Conservation (phyloP, 495 filamentous ascomycete genomes). For the Cercophora scortea region DNA sequence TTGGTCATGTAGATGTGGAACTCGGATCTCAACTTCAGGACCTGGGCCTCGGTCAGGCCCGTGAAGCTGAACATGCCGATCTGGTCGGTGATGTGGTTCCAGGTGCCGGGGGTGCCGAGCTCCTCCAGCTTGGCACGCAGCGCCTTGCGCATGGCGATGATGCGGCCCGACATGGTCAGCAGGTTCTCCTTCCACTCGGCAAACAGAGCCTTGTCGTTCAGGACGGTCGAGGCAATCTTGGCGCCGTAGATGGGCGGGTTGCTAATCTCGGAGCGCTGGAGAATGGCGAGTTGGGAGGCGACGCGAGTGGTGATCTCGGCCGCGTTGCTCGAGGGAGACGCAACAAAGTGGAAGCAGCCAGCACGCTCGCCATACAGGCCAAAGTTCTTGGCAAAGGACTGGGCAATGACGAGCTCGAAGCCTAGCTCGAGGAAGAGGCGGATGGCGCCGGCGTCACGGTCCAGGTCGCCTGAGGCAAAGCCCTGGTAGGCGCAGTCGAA, state of each 20-base stretch:
- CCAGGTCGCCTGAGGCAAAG: constrained; percentile 88
- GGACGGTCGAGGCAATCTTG: constrained; percentile 68
- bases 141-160: constrained; percentile 77
- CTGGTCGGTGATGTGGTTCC: constrained; percentile 96
- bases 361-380: constrained; percentile 95
- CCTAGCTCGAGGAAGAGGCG: constrained; percentile 90
- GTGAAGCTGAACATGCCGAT: constrained; percentile 99
- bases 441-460: constrained; percentile 79
- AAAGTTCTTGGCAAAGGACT: constrained; percentile 99
- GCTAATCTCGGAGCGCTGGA: constrained; percentile 94
- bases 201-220: constrained; percentile 80
- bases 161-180: constrained; percentile 87
- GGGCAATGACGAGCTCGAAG: constrained; percentile 91
- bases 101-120: constrained; percentile 76
- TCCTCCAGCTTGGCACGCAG: constrained; percentile 71
- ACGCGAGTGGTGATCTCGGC: constrained; percentile 55
- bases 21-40: constrained; percentile 68
- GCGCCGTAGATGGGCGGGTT: constrained; percentile 95
- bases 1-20: constrained; percentile 98
- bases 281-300: constrained; percentile 81
- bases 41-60: constrained; percentile 78
- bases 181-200: constrained; percentile 93
- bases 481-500: constrained; percentile 98
- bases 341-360: constrained; percentile 93
- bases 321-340: constrained; percentile 61